Base-by-base conservation (phyloP, 2,329 filamentous ascomycete genomes). In the Metarhizium rileyi region DNA sequence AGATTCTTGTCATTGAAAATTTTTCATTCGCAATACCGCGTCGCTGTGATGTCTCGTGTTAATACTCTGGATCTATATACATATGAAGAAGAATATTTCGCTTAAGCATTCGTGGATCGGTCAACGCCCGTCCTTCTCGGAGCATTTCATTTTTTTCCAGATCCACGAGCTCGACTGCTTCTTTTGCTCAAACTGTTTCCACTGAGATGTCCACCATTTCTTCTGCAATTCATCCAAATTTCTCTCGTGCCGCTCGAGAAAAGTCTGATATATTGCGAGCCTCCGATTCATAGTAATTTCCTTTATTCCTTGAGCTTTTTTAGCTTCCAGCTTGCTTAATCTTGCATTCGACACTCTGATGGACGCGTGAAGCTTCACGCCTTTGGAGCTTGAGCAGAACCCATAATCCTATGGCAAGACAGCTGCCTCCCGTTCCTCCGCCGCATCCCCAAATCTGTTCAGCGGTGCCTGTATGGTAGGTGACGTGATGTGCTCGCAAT, bases 331-430 rank as follows among this genome's bases (percentile, higher is more conserved):
- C 46, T 26, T 25, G 9, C 26, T 18, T 48, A 51, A 20, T 40
- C 42, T 49, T 22, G 7, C 7, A 22, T n/a, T 35, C 9, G 30
- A 30, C 27, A 10, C 5, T 14, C 27, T 22, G 22, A 55, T 27
- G 14, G 22, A 14, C 28, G 9, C 7, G 35, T 33, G 22, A 16
- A 47, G 9, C 20, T 42, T 42, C 5, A 27, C 16, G 1, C 51
- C 56, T 35, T 18, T 30, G 6, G 22, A 14, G 12, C 47, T 47
- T 28, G 47, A 35, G 44, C 56, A 59, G 50, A 53, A 59, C 42
- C 56, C 53, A 49, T 56, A 59, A 35, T 45, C 33, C 49, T 46
- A 54, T 23, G 56, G 57, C 36, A 58, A 44, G 20, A 49, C 35
- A 12, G 40, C 10, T 38, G 35, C 18, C 16, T 38, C 33, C 16